Evolutionary conservation across 2,329 filamentous ascomycete genomes (phyloP).

Genomic region (Ascochyta fabae): DNA sequence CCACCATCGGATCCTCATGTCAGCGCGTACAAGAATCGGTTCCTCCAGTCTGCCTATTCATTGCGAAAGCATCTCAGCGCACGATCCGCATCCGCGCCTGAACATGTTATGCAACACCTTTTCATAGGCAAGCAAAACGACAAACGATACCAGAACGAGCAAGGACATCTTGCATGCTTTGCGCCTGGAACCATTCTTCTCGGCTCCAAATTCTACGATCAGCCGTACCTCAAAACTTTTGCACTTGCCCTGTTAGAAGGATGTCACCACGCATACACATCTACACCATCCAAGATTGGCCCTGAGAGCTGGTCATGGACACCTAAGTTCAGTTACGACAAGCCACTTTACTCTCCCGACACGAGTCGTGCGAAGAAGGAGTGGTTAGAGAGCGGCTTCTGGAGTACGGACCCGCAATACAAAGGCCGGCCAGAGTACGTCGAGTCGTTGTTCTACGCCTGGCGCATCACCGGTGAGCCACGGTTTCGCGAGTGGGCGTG

Average conservation of each 20-base stretch:
- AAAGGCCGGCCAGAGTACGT: slow-evolving; percentile 50
- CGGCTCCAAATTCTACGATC: slow-evolving; percentile 43
- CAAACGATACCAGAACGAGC: slow-evolving; percentile 47
- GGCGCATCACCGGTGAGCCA: slow-evolving; percentile 49
- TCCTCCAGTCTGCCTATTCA: slow-evolving; percentile 45
- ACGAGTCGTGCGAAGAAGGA: slow-evolving; percentile 38
- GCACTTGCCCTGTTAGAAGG: slow-evolving; percentile 51
- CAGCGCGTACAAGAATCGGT: slow-evolving; percentile 40
- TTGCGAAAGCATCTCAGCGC: slow-evolving; percentile 45
- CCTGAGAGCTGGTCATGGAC: slow-evolving; percentile 50
- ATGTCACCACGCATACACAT: slow-evolving; percentile 48
- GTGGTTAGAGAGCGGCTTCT: slow-evolving; percentile 41
- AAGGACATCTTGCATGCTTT: slow-evolving; percentile 50
- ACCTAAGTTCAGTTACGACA: slow-evolving; percentile 45
- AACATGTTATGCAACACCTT: slow-evolving; percentile 47
- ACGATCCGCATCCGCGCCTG: slow-evolving; percentile 44
- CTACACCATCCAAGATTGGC: slow-evolving; percentile 48
- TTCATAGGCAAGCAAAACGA: slow-evolving; percentile 48
- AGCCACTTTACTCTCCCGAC: slow-evolving; percentile 37
- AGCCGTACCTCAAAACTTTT: slow-evolving; percentile 43
- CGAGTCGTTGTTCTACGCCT: slow-evolving; percentile 51
- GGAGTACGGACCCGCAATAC: slow-evolving; percentile 42
- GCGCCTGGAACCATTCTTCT: slow-evolving; percentile 50
- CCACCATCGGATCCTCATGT: slow-evolving; percentile 46
- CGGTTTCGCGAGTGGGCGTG: slow-evolving; percentile 52